Evolutionary conservation across 805 yeast species (phyloP).

Genomic region (Candida manassasensis): DNA sequence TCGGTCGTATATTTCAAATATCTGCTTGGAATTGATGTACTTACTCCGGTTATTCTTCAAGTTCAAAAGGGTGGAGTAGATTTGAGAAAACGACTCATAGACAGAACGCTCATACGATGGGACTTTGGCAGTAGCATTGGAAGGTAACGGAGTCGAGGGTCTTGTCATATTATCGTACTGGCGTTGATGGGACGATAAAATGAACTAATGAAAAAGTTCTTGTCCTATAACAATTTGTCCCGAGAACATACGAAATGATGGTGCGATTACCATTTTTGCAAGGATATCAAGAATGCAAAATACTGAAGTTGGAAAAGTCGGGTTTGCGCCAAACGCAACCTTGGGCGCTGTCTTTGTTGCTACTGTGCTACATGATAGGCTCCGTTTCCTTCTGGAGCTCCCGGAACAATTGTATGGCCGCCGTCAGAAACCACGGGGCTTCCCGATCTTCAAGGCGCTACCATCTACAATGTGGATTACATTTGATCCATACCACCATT

Average conservation of each 20-base stretch:
- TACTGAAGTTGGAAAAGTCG: too few relatives aligned
- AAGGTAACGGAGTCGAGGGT: conserved; percentile 5
- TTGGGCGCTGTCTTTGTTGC: too few relatives aligned
- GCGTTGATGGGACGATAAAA: background rate
- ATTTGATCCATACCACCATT: too few relatives aligned
- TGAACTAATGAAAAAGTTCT: background rate
- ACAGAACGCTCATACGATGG: conserved; percentile 35
- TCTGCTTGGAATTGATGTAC: conserved; percentile 64
- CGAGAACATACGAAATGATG: background rate
- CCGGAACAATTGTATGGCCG: too few relatives aligned
- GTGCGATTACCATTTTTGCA: conserved; percentile 1
- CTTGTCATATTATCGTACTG: conserved; percentile 4
- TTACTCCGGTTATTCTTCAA: conserved; percentile 61
- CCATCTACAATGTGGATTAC: too few relatives aligned
- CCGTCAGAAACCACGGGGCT: too few relatives aligned
- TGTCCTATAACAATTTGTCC: background rate
- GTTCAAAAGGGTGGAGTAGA: conserved; percentile 24
- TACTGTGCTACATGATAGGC: too few relatives aligned
- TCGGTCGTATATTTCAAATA: conserved; percentile 52
- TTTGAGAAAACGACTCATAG: conserved; percentile 22
- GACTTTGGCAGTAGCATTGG: conserved; percentile 10
- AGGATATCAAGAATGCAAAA: too few relatives aligned
- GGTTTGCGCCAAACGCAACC: too few relatives aligned
- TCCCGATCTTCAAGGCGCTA: too few relatives aligned
- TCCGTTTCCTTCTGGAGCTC: too few relatives aligned